Conservation (phyloP, 805 yeast genomes). For the Saccharomycopsis malanga region DNA sequence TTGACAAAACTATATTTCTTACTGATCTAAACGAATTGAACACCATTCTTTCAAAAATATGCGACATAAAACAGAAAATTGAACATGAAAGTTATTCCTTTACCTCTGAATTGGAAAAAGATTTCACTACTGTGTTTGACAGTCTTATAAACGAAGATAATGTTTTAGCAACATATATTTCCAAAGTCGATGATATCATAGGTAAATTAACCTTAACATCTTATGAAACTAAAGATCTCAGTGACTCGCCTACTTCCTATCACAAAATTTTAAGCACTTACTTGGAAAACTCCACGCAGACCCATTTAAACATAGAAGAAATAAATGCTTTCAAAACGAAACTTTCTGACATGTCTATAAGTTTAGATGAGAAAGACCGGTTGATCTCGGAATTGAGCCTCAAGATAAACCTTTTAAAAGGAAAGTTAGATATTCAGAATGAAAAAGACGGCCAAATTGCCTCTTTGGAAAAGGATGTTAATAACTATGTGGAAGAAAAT, state of each 20-base stretch:
- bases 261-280: no score
- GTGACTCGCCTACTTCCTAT: no score
- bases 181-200: background rate
- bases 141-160: background rate
- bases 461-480: background rate
- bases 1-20: no score
- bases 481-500: background rate
- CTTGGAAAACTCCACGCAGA: no score
- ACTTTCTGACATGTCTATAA: background rate
- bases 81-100: conserved; percentile 10
- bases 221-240: no score
- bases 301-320: no score
- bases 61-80: background rate
- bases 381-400: conserved; percentile 4
- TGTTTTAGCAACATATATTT: background rate
- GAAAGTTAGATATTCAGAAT: conserved; percentile 3
- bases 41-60: no score
- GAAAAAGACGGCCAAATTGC: conserved; percentile 2
- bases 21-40: no score
- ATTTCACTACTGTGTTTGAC: background rate
- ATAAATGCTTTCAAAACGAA: background rate
- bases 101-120: conserved; percentile 9
- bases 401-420: conserved; percentile 9
- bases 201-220: no score
- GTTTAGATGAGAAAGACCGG: conserved; percentile 3